phyloP scores from a whole-genome alignment of 1,139 yeast genomes.

The Meyerozyma sp. region DNA sequence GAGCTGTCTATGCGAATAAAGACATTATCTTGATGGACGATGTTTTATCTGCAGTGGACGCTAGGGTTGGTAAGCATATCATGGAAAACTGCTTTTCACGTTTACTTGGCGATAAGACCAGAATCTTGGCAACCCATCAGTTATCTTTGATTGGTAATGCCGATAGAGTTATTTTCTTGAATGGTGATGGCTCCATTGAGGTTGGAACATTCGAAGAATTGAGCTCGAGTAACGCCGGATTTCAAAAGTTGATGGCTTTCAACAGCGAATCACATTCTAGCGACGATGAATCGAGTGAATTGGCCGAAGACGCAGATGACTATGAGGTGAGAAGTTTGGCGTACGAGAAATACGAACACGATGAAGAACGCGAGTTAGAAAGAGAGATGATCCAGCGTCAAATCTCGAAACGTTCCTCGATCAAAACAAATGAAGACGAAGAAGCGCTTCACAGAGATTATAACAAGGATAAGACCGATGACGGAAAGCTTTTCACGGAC shows the following conservation, averaged over 20 bases:
- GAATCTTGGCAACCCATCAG: constrained; percentile 17
- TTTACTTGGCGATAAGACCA: constrained; percentile 11
- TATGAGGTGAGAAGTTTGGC: constrained; percentile 3
- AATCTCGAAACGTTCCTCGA: constrained; percentile 12
- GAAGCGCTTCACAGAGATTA: constrained; percentile 16
- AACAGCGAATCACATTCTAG: constrained; percentile 2
- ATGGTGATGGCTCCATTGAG: constrained; percentile 13
- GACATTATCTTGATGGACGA: constrained; percentile 14
- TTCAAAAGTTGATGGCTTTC: constrained; percentile 10
- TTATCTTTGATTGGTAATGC: constrained; percentile 14
- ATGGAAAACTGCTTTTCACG: constrained; percentile 12
- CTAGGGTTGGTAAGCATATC: constrained; percentile 16
- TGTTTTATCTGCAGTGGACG: constrained; percentile 16
- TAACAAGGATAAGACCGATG: constrained; percentile 14
- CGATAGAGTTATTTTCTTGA: constrained; percentile 13
- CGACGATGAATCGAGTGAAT: constrained; percentile 11
- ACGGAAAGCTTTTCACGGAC: constrained; percentile 3
- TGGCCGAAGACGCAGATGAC: constrained; percentile 5
- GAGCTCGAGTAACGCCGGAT: constrained; percentile 7
- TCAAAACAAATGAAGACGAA: constrained; percentile 11
- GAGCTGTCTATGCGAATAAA: constrained; percentile 14
- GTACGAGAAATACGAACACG: constrained; percentile 6
- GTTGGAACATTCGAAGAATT: constrained; percentile 11
- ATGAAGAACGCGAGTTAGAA: constrained; percentile 7
- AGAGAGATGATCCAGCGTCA: constrained; percentile 1